Evolutionary conservation across 1,284 basidiomycete genomes (phyloP).

Genomic region (Bondarzewia mesenterica): DNA sequence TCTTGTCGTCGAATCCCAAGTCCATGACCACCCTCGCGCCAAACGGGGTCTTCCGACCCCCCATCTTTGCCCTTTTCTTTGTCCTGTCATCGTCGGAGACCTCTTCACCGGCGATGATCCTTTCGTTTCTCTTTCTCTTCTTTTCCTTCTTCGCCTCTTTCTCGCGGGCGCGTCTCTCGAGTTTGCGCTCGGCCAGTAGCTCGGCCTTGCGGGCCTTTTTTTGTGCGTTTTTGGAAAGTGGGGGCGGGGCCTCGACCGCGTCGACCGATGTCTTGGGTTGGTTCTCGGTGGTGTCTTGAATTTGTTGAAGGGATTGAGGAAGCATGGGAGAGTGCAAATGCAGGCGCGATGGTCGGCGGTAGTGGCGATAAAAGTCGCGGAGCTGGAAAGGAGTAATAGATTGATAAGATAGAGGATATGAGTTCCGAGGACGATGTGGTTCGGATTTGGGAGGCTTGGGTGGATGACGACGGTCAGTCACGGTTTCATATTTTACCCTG

Average conservation of each 20-base stretch:
- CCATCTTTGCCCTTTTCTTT: slow-evolving; percentile 34
- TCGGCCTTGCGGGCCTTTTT: slow-evolving; percentile 72
- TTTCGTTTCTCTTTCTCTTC: slow-evolving; percentile 46
- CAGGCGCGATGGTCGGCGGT: background rate
- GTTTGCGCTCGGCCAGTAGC: slow-evolving; percentile 57
- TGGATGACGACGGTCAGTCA: no score
- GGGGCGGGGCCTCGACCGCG: slow-evolving; percentile 14
- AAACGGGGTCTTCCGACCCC: slow-evolving; percentile 41
- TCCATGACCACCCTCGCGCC: slow-evolving; percentile 80
- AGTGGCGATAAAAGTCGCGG: background rate
- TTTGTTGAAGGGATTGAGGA: background rate
- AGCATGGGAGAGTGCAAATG: background rate
- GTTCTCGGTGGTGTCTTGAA: background rate
- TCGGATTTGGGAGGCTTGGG: no score
- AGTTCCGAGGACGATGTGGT: background rate
- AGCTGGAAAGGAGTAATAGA: no score
- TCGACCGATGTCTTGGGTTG: background rate
- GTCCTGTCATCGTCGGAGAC: slow-evolving; percentile 36
- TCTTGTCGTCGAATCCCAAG: slow-evolving; percentile 89
- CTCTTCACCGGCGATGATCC: slow-evolving; percentile 46
- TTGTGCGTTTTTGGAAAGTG: slow-evolving; percentile 72
- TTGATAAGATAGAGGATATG: no score
- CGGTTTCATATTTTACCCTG: no score
- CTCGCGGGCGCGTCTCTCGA: slow-evolving; percentile 69
- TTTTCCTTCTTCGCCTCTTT: slow-evolving; percentile 65